These are phyloP conservation scores for Crucihimalaya himalaica DNA, from an alignment of 345 rosid genomes.

Conservation along the genomic window DNA sequence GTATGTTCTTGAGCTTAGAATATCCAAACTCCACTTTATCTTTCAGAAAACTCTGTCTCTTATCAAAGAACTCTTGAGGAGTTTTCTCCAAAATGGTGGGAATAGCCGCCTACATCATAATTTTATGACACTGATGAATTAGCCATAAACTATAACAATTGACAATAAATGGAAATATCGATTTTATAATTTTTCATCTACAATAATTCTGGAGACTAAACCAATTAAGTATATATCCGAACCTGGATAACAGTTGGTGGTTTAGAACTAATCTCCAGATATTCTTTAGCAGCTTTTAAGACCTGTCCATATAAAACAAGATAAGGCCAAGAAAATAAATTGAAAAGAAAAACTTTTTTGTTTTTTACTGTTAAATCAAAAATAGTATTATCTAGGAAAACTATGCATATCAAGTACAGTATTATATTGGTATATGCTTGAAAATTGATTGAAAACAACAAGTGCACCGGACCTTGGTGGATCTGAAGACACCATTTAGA, in stretches of 20 bases:
- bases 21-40: constrained; percentile 48
- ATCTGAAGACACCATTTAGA: constrained; percentile 41
- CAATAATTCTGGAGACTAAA: background rate
- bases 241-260: constrained; percentile 63
- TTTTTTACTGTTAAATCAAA: background rate
- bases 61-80: constrained; percentile 53
- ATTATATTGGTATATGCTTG: background rate
- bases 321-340: background rate
- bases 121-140: background rate
- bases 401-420: background rate
- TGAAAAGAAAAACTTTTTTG: background rate
- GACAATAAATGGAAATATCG: background rate
- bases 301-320: constrained; percentile 35
- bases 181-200: background rate
- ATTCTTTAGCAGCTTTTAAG: constrained; percentile 41
- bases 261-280: constrained; percentile 35
- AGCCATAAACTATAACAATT: background rate
- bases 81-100: constrained; percentile 63
- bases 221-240: background rate
- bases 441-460: background rate
- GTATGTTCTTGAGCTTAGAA: constrained; percentile 48
- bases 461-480: constrained; percentile 38
- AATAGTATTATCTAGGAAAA: background rate
- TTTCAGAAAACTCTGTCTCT: constrained; percentile 40
- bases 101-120: constrained; percentile 60